phyloP scores from a whole-genome alignment of 2,329 filamentous ascomycete species.

The Fusarium sulawesiense region DNA sequence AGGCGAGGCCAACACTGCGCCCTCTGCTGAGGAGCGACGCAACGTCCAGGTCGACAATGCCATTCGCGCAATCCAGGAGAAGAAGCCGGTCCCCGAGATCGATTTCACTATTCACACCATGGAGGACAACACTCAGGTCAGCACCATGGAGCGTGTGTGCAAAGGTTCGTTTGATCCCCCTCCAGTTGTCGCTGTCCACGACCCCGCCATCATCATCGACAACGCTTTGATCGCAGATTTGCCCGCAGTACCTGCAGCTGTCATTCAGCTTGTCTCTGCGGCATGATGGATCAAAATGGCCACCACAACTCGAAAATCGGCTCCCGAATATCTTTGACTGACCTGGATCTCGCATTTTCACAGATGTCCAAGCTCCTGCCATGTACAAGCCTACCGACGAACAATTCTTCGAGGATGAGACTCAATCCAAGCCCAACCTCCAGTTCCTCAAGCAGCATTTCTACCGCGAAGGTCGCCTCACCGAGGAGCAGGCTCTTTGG shows the following conservation, averaged over 20 bases:
- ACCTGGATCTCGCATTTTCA: conserved; percentile 25
- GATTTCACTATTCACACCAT: conserved; percentile 98
- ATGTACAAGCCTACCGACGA: conserved; percentile 93
- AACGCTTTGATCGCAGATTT: conserved; percentile 28
- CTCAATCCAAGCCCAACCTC: conserved; percentile 89
- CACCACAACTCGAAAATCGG: not conserved
- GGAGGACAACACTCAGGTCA: conserved; percentile 97
- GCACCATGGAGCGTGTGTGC: conserved; percentile 93
- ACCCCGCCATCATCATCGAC: conserved; percentile 41
- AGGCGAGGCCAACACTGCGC: conserved; percentile 50
- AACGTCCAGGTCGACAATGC: conserved; percentile 83
- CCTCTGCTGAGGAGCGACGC: conserved; percentile 59
- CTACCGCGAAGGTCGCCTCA: conserved; percentile 95
- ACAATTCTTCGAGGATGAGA: conserved; percentile 90
- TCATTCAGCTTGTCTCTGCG: not conserved
- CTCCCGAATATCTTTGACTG: conserved; percentile 25
- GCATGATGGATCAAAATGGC: not conserved
- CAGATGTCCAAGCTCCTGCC: conserved; percentile 97
- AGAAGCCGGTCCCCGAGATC: conserved; percentile 96
- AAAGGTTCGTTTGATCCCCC: conserved; percentile 77
- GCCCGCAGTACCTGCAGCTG: conserved; percentile 5
- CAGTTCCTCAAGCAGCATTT: conserved; percentile 98
- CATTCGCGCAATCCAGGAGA: conserved; percentile 90
- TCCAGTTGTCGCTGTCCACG: conserved; percentile 29
- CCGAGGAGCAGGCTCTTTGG: conserved; percentile 96